Base-by-base conservation (phyloP, 2,329 filamentous ascomycete species). In the Aspergillus puulaauensis region DNA sequence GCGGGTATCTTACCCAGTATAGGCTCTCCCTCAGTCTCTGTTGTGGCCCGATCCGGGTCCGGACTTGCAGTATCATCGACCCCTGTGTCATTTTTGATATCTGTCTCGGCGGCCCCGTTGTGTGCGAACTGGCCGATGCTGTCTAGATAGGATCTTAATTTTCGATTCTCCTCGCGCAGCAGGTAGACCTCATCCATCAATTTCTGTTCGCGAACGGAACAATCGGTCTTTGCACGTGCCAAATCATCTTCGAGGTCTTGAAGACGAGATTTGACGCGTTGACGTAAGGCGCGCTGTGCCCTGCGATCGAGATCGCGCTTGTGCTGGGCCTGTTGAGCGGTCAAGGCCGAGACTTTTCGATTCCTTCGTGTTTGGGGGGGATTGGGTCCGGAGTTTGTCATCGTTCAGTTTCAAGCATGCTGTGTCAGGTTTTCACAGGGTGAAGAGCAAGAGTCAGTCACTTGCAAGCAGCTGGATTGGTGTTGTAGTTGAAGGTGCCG, bases 231-330 rank as follows among this genome's bases (percentile, higher is more conserved):
- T 19, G 39, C 39, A 19, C 49, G 49, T 19, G 21, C 19, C 21
- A 52, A 17, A 39, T 52, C 49, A 24, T 43, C 39, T 41, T 52
- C 49, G 5, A 52, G 39, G 19, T 52, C 49, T 23, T 52, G 37
- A 8, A 52, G 43, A 3, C 49, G 49, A 4, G 49, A 27, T n/a
- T 52, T 52, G 39, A 43, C 39, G 8, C 49, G 21, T 17, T 52
- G 49, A 9, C 49, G 49, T 3, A 43, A 23, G 1, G 49, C 49
- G 37, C 49, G 49, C 19, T 52, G 49, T 8, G 49, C 39, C 39
- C 33, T 41, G 6, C 49, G 49, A 27, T 52, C 49, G 35, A 52
- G 49, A 43, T 52, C 49, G 21, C 49, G 49, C 39, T 52, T 52
- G n/a, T 52, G 49, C n/a, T 52, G 49, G 17, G 35, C 21, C 24